Percentiles rank a stretch among this genome's conserved stretches.
Conservation (phyloP, 345 rosid genomes). For the Geranium rotundifolium region DNA sequence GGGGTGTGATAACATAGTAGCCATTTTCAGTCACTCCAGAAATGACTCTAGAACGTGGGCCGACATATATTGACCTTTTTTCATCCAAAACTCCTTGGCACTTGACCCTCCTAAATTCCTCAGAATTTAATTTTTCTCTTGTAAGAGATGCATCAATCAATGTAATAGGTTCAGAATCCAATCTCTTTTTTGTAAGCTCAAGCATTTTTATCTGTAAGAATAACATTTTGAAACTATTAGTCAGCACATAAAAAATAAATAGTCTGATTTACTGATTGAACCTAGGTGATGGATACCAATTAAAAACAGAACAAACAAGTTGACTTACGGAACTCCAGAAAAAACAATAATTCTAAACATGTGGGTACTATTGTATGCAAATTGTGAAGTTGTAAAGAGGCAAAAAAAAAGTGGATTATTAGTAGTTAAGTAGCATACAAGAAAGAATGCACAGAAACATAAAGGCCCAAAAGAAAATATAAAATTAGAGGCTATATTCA, state of each 20-base stretch:
- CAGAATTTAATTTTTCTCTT: conserved; percentile 28
- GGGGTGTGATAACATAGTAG: conserved; percentile 64
- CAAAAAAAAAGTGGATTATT: too few relatives aligned
- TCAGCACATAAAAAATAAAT: background rate
- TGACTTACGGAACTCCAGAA: background rate
- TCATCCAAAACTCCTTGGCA: conserved; percentile 74
- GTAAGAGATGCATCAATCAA: conserved; percentile 32
- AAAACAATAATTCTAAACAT: too few relatives aligned
- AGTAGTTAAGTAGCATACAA: background rate
- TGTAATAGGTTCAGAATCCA: conserved; percentile 67
- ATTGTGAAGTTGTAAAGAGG: too few relatives aligned
- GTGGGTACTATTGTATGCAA: background rate
- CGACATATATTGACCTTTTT: conserved; percentile 53
- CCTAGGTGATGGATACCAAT: background rate
- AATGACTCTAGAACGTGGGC: conserved; percentile 90
- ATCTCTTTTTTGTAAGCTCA: conserved; percentile 55
- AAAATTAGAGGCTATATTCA: background rate
- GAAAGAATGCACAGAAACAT: too few relatives aligned
- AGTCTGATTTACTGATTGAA: background rate
- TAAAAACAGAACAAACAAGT: background rate
- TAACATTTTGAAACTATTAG: background rate
- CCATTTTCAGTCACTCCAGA: conserved; percentile 95
- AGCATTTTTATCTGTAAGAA: conserved; percentile 52
- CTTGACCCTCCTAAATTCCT: conserved; percentile 68
- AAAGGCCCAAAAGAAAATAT: background rate